phyloP scores from a whole-genome alignment of 2,329 filamentous ascomycete species.

The Remersonia thermophila region DNA sequence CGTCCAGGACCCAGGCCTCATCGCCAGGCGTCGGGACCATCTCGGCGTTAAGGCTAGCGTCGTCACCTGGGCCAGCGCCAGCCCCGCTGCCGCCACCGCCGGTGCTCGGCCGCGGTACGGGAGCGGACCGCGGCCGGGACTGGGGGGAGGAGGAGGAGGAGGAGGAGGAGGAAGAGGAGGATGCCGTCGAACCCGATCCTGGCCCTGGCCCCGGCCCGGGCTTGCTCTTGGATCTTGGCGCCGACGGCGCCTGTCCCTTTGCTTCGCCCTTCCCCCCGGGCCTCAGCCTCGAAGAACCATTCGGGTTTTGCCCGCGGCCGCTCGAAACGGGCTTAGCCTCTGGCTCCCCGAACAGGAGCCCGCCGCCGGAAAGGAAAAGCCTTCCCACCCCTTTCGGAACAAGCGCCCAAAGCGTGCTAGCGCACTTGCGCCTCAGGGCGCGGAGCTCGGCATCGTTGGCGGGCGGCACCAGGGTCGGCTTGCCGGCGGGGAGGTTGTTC shows the following conservation, averaged over 20 bases:
- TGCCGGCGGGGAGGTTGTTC: slow-evolving; percentile 58
- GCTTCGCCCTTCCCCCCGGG: too few species aligned
- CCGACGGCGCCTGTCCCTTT: too few species aligned
- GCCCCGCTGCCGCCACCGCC: too few species aligned
- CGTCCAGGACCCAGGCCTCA: slow-evolving; percentile 38
- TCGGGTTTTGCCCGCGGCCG: too few species aligned
- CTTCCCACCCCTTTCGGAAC: slow-evolving; percentile 35
- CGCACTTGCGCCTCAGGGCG: slow-evolving; percentile 54
- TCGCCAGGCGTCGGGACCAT: slow-evolving; percentile 26
- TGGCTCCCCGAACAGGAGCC: slow-evolving; percentile 5
- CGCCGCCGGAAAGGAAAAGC: slow-evolving; percentile 33
- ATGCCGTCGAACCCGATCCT: too few species aligned
- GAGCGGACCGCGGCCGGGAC: background rate
- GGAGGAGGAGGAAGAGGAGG: background rate
- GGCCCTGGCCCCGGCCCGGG: too few species aligned
- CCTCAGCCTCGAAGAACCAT: too few species aligned
- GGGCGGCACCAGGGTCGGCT: slow-evolving; percentile 48
- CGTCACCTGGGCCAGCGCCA: background rate
- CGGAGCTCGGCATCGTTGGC: slow-evolving; percentile 45
- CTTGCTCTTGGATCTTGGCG: too few species aligned
- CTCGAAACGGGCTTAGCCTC: too few species aligned
- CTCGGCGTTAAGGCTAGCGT: slow-evolving; percentile 6
- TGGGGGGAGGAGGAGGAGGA: background rate
- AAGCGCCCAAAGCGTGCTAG: slow-evolving; percentile 42
- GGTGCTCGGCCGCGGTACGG: too few species aligned